Evolutionary conservation across 2,329 filamentous ascomycete species (phyloP).

Genomic region (Hymenoscyphus albidus): DNA sequence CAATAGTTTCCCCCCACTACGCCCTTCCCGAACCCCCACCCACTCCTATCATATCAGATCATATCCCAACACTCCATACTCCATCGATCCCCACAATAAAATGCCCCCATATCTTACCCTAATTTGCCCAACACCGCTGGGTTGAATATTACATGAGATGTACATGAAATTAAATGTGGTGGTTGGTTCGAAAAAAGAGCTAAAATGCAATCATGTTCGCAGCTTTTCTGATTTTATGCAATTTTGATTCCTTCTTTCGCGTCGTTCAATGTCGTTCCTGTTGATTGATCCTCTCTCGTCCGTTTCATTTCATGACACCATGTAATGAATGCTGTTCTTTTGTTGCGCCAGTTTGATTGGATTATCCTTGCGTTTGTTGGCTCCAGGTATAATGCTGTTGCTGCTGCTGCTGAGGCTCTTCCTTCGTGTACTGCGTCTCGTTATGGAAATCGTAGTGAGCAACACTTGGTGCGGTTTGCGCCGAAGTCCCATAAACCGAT

Average conservation of each 20-base stretch:
- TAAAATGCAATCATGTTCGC: neutral
- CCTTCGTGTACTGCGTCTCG: slow-evolving; percentile 25
- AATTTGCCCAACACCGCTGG: neutral
- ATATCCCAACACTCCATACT: slow-evolving; percentile 3
- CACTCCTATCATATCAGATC: neutral
- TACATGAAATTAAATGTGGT: slow-evolving; percentile 5
- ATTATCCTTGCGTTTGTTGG: slow-evolving; percentile 18
- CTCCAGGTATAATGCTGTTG: slow-evolving; percentile 32
- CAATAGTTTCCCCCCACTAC: neutral
- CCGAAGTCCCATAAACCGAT: slow-evolving; percentile 24
- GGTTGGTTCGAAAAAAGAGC: neutral
- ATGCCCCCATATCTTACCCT: neutral
- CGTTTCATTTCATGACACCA: neutral
- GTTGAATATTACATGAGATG: slow-evolving; percentile 11
- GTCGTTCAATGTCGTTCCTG: neutral
- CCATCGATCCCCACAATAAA: neutral
- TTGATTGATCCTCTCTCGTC: neutral
- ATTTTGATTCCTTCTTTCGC: neutral
- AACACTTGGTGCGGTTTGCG: slow-evolving; percentile 13
- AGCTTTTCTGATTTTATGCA: neutral
- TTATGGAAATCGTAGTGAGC: slow-evolving; percentile 28
- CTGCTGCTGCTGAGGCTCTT: slow-evolving; percentile 23
- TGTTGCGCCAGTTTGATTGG: neutral
- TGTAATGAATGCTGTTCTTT: neutral
- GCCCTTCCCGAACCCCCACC: neutral